Conservation (phyloP, 1,284 basidiomycete genomes). For the Porogramme epimiltina region DNA sequence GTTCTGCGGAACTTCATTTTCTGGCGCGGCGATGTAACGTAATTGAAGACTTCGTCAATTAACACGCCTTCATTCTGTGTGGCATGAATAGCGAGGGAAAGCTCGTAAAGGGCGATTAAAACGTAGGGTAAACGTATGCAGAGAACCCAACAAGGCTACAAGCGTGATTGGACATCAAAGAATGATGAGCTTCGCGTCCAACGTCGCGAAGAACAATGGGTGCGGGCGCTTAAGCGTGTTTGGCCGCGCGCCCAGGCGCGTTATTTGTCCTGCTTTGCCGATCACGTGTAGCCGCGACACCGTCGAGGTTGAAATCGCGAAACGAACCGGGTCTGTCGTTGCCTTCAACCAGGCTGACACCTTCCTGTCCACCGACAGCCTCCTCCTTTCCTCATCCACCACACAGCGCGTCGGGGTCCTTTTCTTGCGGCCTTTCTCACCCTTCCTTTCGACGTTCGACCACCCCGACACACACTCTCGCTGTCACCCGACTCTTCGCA, state of each 20-base stretch:
- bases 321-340: constrained; percentile 23
- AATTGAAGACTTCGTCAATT: too few relatives aligned
- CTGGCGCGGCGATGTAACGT: too few relatives aligned
- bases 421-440: constrained; percentile 21
- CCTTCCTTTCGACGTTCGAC: constrained; percentile 17
- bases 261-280: constrained; percentile 28
- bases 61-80: too few relatives aligned
- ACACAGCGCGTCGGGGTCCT: constrained; percentile 25
- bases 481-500: constrained; percentile 24
- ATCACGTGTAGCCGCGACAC: constrained; percentile 28
- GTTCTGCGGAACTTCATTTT: neutral
- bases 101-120: neutral
- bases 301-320: constrained; percentile 31
- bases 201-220: constrained; percentile 14
- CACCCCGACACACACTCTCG: constrained; percentile 19
- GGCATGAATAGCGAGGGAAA: constrained; percentile 2
- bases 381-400: constrained; percentile 16
- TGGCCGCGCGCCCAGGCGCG: constrained; percentile 19
- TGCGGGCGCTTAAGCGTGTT: constrained; percentile 9
- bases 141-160: constrained; percentile 7
- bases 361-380: constrained; percentile 20
- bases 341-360: constrained; percentile 30
- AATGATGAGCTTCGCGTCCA: constrained; percentile 17
- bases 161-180: constrained; percentile 22
- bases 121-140: constrained; percentile 13